Percentiles rank a stretch among this genome's conserved stretches.
These are phyloP conservation scores for Ustilago sp. DNA, from an alignment of 1,284 basidiomycete genomes.

Conservation along the genomic window DNA sequence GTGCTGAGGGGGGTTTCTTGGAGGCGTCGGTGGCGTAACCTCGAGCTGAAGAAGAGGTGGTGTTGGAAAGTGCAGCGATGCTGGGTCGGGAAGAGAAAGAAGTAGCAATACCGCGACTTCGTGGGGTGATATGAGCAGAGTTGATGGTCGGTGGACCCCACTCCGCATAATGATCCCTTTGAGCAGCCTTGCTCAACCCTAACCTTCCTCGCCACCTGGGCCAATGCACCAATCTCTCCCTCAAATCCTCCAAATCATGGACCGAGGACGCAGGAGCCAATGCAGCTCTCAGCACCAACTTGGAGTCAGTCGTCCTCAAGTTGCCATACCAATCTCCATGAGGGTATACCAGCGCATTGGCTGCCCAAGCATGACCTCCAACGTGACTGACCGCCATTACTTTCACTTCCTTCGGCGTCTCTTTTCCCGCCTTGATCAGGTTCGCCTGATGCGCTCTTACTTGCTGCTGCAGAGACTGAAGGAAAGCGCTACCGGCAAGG, in stretches of 20 bases:
- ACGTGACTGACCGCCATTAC: slow-evolving; percentile 60
- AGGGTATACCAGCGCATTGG: slow-evolving; percentile 68
- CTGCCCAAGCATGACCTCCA: slow-evolving; percentile 68
- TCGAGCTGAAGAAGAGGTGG: slow-evolving; percentile 6
- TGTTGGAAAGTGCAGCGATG: not conserved
- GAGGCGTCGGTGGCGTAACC: slow-evolving; percentile 41
- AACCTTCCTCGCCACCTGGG: slow-evolving; percentile 69
- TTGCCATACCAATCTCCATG: slow-evolving; percentile 68
- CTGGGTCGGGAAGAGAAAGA: slow-evolving; percentile 11
- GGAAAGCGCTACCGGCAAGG: slow-evolving; percentile 66
- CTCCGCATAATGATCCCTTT: slow-evolving; percentile 57
- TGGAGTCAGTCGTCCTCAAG: slow-evolving; percentile 45
- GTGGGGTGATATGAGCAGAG: slow-evolving; percentile 51
- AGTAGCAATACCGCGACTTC: slow-evolving; percentile 31
- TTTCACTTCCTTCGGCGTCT: slow-evolving; percentile 46
- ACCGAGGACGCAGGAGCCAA: slow-evolving; percentile 62
- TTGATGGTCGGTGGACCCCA: slow-evolving; percentile 63
- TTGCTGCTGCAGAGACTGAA: slow-evolving; percentile 55
- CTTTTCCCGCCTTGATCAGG: slow-evolving; percentile 28
- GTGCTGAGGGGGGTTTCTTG: slow-evolving; percentile 28
- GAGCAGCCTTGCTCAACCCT: slow-evolving; percentile 55
- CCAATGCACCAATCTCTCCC: slow-evolving; percentile 64
- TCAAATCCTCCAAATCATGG: slow-evolving; percentile 61
- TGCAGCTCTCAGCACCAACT: slow-evolving; percentile 59
- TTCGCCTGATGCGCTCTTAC: slow-evolving; percentile 54